Evolutionary conservation across 441 rosid genomes (phyloP), one percentile per base, ranked within the genome.

Genomic region (Erysimum pusillum): DNA sequence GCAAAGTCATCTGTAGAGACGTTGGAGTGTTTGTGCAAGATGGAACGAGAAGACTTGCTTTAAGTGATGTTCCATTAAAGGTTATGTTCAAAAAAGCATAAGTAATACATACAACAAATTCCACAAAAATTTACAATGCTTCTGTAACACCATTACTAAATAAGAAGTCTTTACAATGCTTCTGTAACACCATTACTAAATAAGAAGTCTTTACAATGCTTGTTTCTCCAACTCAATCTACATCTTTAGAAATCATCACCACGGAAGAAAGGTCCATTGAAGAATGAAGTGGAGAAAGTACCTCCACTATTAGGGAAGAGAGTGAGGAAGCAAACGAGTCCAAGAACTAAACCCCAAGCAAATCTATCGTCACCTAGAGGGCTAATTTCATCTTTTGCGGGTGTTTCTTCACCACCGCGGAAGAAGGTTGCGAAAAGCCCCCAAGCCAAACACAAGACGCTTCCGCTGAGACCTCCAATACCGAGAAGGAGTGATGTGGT

Each of bases 251-350:
- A 5, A 44, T 78, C 77, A 46, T 86, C 76, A 39, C 92, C 96
- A 62, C 95, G 84, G 85, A 94, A 94, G 83, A 69, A 91, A 0
- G 94, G 98, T 4, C 75, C 88, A 59, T 85, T 80, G 36, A 94
- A 85, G 81, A 94, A 88, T 1, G 98, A 83, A 51, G 67, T 92
- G 56, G 96, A 87, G 83, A 92, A 92, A 0, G 97, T 94, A 44
- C 98, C 98, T 65, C 97, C 97, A 6, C 89, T 89, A 1, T 89
- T 94, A 1, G 98, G 97, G 80, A 91, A 91, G 15, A 94, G 93
- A 22, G 98, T 92, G 71, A 92, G 97, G 79, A 94, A 85, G 69
- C 98, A 94, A 22, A 94, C 83, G 72, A 94, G 96, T 32, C 91
- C 88, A 2, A 92, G 91, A 49, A 92, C 88, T 32, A 87, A 0